Base-by-base conservation (phyloP, 768 basidiomycete genomes). In the Phallus indusiatus region DNA sequence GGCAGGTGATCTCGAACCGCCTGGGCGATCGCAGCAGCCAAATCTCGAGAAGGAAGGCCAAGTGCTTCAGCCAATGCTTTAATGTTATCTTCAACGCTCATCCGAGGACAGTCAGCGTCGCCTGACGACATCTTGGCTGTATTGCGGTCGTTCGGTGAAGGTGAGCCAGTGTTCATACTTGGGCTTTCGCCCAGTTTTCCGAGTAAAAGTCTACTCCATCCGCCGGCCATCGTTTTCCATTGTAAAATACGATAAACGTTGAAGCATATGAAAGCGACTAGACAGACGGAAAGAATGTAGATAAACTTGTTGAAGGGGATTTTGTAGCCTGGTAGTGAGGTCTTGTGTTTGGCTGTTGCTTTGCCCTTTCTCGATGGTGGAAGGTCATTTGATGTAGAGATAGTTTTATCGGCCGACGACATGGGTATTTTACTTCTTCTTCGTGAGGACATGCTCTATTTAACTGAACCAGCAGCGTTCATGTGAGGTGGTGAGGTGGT, bases 21-120 rank as follows among this genome's bases (percentile, higher is more conserved):
- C 52, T 72, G 75, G 0, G 82, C 83, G 52, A 88, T 81, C 0
- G 85, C 87, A 17, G 73, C 75, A 1, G 86, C 85, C 1, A 89
- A 71, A 37, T 85, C 81, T 46, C 73, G 70, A 16, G 82, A 74
- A 0, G 81, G 77, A 65, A 88, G 78, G 1, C 85, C 87, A 33
- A 89, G 72, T 34, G 78, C 81, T 7, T 72, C 70, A 11, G 86
- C 87, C 11, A 89, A 74, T 14, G 76, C 80, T 54, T 80, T 78
- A 56, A 88, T 79, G 36, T 76, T 74, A 4, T 75, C 73, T 64
- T 87, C 84, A 46, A 88, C 73, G 18, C 46, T 46, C n/a, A 55
- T 4, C 67, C 74, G 4, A 68, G 63, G 20, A 35, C 58, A 11
- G 10, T 16, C 24, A 37, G 35, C 18, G 47, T 5, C 21, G 47